Evolutionary conservation across 345 rosid species (phyloP).

Genomic region (Rhizophora apiculata): DNA sequence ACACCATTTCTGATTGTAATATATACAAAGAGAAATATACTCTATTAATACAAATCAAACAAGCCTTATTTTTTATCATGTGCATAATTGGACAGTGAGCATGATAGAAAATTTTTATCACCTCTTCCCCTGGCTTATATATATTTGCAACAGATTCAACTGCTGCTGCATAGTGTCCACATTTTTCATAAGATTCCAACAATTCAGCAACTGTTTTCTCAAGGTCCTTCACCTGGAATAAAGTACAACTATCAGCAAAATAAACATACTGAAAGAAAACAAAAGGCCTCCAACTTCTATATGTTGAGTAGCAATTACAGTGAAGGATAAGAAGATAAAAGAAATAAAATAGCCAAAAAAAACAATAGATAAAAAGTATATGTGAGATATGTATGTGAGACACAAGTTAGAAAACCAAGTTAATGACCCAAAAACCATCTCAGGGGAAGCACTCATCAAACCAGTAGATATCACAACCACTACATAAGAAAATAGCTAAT

Average conservation of each 20-base stretch:
- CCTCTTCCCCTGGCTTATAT: slow-evolving; percentile 66
- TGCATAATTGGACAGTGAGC: background rate
- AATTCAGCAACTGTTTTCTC: slow-evolving; percentile 63
- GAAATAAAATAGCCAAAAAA: too few relatives aligned
- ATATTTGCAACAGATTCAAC: slow-evolving; percentile 56
- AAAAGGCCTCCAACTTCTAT: background rate
- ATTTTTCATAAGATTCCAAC: slow-evolving; percentile 47
- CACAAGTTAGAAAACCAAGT: too few relatives aligned
- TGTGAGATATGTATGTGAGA: too few relatives aligned
- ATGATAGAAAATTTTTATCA: slow-evolving; percentile 16
- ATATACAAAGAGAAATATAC: background rate
- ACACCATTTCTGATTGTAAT: background rate
- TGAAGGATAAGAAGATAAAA: too few relatives aligned
- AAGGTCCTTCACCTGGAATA: slow-evolving; percentile 65
- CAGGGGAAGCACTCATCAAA: background rate
- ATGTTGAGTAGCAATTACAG: background rate
- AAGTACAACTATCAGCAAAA: background rate
- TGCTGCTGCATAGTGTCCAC: slow-evolving; percentile 45
- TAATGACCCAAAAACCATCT: background rate
- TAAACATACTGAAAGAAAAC: background rate
- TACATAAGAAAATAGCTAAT: background rate
- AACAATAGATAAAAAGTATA: too few relatives aligned
- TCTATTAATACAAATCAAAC: too few relatives aligned
- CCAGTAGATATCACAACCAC: background rate
- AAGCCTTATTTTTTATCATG: background rate